phyloP scores from a whole-genome alignment of 2,329 filamentous ascomycete genomes.

The Fusarium sp. region DNA sequence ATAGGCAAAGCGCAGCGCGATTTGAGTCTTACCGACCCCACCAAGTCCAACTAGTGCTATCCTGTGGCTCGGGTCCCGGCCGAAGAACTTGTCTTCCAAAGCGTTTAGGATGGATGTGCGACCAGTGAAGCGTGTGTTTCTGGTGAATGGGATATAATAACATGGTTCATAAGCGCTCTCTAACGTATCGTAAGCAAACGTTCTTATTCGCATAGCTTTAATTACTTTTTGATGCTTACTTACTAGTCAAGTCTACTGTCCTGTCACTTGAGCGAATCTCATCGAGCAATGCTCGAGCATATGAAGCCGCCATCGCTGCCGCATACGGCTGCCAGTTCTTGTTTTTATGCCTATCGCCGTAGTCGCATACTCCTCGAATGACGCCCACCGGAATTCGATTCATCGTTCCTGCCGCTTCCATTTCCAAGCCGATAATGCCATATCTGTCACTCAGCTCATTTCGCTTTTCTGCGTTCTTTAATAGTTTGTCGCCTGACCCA shows the following conservation, averaged over 20 bases:
- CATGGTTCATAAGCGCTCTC: not conserved
- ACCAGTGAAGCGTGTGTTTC: not conserved
- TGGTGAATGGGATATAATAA: not conserved
- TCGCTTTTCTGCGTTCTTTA: slow-evolving; percentile 43
- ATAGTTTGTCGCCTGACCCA: slow-evolving; percentile 50
- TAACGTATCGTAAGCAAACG: not conserved
- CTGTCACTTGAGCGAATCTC: not conserved
- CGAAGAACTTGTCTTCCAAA: slow-evolving; percentile 21
- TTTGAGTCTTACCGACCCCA: slow-evolving; percentile 55
- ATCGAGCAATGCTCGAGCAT: slow-evolving; percentile 24
- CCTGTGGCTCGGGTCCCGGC: not conserved
- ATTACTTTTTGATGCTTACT: not conserved
- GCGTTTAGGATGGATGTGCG: not conserved
- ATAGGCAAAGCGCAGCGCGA: slow-evolving; percentile 53
- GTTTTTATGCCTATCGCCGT: slow-evolving; percentile 51
- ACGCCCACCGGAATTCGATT: slow-evolving; percentile 50
- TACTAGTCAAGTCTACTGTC: not conserved
- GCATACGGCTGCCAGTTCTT: slow-evolving; percentile 53
- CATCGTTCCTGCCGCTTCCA: slow-evolving; percentile 35
- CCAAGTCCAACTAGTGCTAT: slow-evolving; percentile 44
- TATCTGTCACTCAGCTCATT: slow-evolving; percentile 46
- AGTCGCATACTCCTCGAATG: slow-evolving; percentile 52
- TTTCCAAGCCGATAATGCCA: slow-evolving; percentile 50
- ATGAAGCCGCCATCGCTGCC: slow-evolving; percentile 48
- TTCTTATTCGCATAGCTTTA: not conserved